A percentile compares a stretch with the other conserved stretches of the same genome.
Conservation (phyloP, 257 asterid genomes). For the Capsicum rhomboideum region DNA sequence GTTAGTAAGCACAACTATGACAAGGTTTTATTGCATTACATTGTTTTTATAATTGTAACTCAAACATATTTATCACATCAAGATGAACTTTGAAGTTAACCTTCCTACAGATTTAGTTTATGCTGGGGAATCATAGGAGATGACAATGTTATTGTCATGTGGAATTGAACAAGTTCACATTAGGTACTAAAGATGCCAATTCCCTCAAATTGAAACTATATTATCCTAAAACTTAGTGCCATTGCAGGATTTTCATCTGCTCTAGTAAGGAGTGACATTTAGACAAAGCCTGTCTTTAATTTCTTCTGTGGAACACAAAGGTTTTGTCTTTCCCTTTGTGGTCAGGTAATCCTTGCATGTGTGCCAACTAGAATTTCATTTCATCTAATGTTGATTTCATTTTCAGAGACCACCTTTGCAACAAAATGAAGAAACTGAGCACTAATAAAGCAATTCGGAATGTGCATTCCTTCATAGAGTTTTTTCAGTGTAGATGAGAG, state of each 20-base stretch:
- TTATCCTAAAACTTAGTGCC: not conserved
- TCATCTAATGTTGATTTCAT: not conserved
- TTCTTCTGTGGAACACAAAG: slow-evolving; percentile 51
- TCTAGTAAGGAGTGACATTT: slow-evolving; percentile 61
- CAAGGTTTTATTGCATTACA: not conserved
- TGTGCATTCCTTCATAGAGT: not conserved
- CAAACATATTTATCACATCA: not conserved
- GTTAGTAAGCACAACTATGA: not conserved
- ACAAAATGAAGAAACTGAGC: not conserved
- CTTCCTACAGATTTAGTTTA: not conserved
- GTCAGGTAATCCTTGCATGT: not conserved
- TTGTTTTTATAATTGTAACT: not conserved
- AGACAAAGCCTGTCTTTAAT: slow-evolving; percentile 55
- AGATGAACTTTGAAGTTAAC: not conserved
- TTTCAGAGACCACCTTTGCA: not conserved
- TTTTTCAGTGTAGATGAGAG: not conserved
- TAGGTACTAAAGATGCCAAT: not conserved
- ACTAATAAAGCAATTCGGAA: not conserved
- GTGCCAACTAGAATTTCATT: not conserved
- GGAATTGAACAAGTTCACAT: not conserved
- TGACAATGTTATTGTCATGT: not conserved
- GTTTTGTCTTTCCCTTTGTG: slow-evolving; percentile 20
- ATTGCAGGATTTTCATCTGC: slow-evolving; percentile 64
- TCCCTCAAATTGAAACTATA: not conserved
- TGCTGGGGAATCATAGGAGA: not conserved